Percentiles rank a stretch among this genome's conserved stretches.
These are phyloP conservation scores for Primulina eburnea DNA, from an alignment of 257 asterid species.

Conservation along the genomic window DNA sequence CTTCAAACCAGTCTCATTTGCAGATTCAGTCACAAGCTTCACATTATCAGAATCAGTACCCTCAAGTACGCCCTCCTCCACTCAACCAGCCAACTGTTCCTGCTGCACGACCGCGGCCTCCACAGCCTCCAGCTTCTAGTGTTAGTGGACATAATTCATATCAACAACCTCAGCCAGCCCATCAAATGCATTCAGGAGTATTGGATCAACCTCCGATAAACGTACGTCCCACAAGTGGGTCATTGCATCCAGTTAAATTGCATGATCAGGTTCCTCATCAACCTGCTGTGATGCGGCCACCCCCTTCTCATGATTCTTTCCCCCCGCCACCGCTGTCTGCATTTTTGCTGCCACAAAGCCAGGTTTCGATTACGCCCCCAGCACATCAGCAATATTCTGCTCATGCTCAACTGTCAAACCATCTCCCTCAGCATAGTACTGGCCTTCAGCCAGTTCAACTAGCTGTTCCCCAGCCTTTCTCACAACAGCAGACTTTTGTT, in stretches of 20 bases:
- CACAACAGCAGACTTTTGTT: slow-evolving; percentile 53
- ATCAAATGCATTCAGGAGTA: slow-evolving; percentile 45
- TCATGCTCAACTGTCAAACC: slow-evolving; percentile 27
- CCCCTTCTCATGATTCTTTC: slow-evolving; percentile 44
- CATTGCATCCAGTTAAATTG: slow-evolving; percentile 45
- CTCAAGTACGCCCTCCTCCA: slow-evolving; percentile 32
- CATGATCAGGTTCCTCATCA: slow-evolving; percentile 52
- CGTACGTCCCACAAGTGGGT: slow-evolving; percentile 40
- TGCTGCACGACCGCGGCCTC: slow-evolving; percentile 38
- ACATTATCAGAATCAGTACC: slow-evolving; percentile 38
- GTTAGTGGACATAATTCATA: slow-evolving; percentile 66
- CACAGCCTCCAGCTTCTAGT: slow-evolving; percentile 44
- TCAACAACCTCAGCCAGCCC: slow-evolving; percentile 54
- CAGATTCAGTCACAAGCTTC: slow-evolving; percentile 52
- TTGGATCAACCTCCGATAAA: slow-evolving; percentile 45
- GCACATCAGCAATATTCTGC: too few species aligned
- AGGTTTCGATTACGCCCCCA: too few species aligned
- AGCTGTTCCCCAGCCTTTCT: slow-evolving; percentile 33
- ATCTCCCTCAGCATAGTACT: slow-evolving; percentile 52
- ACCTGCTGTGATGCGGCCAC: slow-evolving; percentile 49
- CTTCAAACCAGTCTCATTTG: slow-evolving; percentile 35
- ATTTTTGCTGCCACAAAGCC: slow-evolving; percentile 36
- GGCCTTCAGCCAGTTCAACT: slow-evolving; percentile 52
- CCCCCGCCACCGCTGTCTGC: slow-evolving; percentile 46
- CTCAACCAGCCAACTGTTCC: slow-evolving; percentile 49